Conservation (phyloP, 2,329 filamentous ascomycete genomes). For the Pseudocercospora fijiensis region DNA sequence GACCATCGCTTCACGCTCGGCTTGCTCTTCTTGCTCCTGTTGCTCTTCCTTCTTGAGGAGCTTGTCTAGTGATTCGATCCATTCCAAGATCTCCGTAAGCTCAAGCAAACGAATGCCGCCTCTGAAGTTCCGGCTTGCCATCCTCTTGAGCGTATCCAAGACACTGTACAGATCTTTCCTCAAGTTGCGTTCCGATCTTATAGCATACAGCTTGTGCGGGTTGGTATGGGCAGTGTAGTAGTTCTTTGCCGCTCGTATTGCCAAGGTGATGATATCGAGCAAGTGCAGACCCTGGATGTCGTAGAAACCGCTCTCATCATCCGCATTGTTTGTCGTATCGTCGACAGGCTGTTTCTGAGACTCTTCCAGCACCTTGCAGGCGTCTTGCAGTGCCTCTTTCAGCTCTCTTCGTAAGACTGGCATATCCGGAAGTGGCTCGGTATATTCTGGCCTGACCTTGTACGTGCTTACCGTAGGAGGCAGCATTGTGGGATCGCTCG, state of each 20-base stretch:
- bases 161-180: constrained; percentile 80
- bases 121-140: constrained; percentile 82
- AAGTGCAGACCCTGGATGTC: constrained; percentile 91
- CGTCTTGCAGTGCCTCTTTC: constrained; percentile 66
- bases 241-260: constrained; percentile 92
- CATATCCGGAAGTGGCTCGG: constrained; percentile 81
- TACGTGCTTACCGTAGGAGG: constrained; percentile 98
- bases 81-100: constrained; percentile 69
- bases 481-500: constrained; percentile 71
- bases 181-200: constrained; percentile 83
- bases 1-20: constrained; percentile 68
- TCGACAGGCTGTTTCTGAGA: constrained; percentile 40
- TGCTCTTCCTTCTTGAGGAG: constrained; percentile 76
- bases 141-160: constrained; percentile 86
- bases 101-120: constrained; percentile 80
- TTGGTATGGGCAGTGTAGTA: constrained; percentile 94
- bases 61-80: constrained; percentile 74
- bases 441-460: constrained; percentile 75
- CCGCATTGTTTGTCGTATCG: constrained; percentile 27
- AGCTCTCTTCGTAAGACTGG: constrained; percentile 71
- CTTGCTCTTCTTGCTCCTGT: constrained; percentile 70
- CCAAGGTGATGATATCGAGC: constrained; percentile 86
- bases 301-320: constrained; percentile 65
- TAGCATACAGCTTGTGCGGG: constrained; percentile 77
- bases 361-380: constrained; percentile 65